Evolutionary conservation across 2,329 filamentous ascomycete genomes (phyloP), one percentile per base, ranked within the genome.

Genomic region (Berkeleyomyces rouxiae): DNA sequence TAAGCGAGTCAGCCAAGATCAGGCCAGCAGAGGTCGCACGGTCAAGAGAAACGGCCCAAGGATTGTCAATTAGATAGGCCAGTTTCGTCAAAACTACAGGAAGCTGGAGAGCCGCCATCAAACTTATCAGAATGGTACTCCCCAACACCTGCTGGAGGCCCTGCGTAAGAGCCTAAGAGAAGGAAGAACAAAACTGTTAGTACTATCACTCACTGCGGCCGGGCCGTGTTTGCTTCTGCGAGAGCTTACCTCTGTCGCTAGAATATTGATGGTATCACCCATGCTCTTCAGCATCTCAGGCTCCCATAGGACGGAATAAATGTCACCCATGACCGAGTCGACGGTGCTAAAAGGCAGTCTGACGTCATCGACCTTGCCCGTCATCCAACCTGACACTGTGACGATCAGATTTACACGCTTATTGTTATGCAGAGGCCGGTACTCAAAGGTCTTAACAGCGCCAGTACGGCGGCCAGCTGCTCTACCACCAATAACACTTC

Each of bases 301-400:
- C 73, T 99, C 93, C 91, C 93, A 99, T 64, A 95, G 78, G 9
- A 99, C 86, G 0, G 92, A 96, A 75, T 99, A 99, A 13, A 99
- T 85, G 71, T 99, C 93, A 10, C 93, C 93, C 93, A 99, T 99
- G 66, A 97, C 83, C 0, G 95, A 90, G 72, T 99, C 91, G 5
- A 99, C 87, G 0, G 95, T 99, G 75, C 90, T 96, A 74, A 88
- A 99, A 6, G 93, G 93, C 69, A 99, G 75, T 65, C 93, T 88
- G 59, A 99, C 91, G 72, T 99, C 93, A 74, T 99, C 93, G 61
- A 95, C 85, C 71, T 95, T 97, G 69, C 95, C 93, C 47, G 90
- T 96, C 87, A 99, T 95, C 93, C 93, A 99, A 3, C 93, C 93
- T 0, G 92, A 90, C 39, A 99, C 83, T 0, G 93, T 97, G 46